These are phyloP conservation scores for Mycena crocata DNA, from an alignment of 768 basidiomycete species.

Conservation along the genomic window DNA sequence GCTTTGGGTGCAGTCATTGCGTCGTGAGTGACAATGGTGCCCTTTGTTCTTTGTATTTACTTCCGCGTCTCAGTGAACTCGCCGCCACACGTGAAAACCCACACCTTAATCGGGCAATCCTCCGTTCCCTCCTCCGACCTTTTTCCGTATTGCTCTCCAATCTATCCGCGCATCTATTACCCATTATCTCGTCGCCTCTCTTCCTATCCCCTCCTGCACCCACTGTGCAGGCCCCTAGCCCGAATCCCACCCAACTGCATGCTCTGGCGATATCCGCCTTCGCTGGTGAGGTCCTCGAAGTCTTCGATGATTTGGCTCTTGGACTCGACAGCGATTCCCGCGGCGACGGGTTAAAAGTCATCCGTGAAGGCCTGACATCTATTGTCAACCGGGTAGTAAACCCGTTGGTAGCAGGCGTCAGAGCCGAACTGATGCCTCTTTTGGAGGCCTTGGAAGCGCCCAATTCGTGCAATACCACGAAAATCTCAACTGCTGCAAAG, in stretches of 20 bases:
- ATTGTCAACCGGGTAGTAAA: slow-evolving; percentile 74
- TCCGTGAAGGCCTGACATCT: slow-evolving; percentile 79
- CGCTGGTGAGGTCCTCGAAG: slow-evolving; percentile 78
- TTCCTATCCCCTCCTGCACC: slow-evolving; percentile 67
- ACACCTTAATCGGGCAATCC: slow-evolving; percentile 74
- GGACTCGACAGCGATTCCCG: slow-evolving; percentile 71
- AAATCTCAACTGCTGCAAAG: slow-evolving; percentile 46
- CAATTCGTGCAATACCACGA: slow-evolving; percentile 42
- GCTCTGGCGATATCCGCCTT: slow-evolving; percentile 77
- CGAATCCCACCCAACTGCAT: slow-evolving; percentile 77
- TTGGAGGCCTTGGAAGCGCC: slow-evolving; percentile 72
- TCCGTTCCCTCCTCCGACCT: slow-evolving; percentile 81
- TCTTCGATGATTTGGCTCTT: slow-evolving; percentile 73
- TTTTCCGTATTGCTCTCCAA: slow-evolving; percentile 80
- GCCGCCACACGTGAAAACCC: slow-evolving; percentile 70
- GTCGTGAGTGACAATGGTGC: slow-evolving; percentile 61
- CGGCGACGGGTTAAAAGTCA: slow-evolving; percentile 74
- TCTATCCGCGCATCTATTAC: slow-evolving; percentile 74
- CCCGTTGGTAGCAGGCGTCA: slow-evolving; percentile 72
- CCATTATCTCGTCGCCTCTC: slow-evolving; percentile 71
- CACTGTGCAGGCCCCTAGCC: slow-evolving; percentile 60
- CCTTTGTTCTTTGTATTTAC: slow-evolving; percentile 29
- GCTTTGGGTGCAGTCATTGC: slow-evolving; percentile 76
- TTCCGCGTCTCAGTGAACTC: slow-evolving; percentile 66
- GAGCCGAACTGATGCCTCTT: slow-evolving; percentile 68